Evolutionary conservation across 2,329 filamentous ascomycete species (phyloP).

Genomic region (Colletotrichum higginsianum): DNA sequence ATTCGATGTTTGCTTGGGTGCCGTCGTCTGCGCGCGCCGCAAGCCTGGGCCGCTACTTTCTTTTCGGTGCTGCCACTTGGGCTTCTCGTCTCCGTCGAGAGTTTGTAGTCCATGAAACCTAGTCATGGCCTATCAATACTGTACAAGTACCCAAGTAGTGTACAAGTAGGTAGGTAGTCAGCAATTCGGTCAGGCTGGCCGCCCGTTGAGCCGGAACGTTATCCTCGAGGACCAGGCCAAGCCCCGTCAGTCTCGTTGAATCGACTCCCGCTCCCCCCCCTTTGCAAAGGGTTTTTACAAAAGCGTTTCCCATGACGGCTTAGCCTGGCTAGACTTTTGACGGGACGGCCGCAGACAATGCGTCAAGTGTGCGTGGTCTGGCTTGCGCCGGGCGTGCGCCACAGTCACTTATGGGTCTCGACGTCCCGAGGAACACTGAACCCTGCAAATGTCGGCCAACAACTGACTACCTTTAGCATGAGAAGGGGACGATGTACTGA

Average conservation of each 20-base stretch:
- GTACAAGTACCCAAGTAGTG: not conserved
- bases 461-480: not conserved
- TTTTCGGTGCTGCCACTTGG: not conserved
- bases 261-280: not conserved
- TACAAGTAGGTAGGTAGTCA: no score
- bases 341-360: not conserved
- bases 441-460: not conserved
- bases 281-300: not conserved
- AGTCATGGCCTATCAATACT: no score
- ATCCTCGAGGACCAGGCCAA: not conserved
- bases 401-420: constrained; percentile 12
- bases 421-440: not conserved
- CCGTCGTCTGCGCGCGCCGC: constrained; percentile 9
- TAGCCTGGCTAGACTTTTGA: constrained; percentile 7
- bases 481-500: no score
- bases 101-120: constrained; percentile 13
- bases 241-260: not conserved
- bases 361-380: constrained; percentile 21
- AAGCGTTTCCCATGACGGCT: constrained; percentile 5
- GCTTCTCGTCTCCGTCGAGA: not conserved
- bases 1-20: constrained; percentile 3
- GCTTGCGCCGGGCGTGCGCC: constrained; percentile 22
- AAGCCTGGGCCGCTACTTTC: not conserved
- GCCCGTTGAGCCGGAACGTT: constrained; percentile 34
- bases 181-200: not conserved